Evolutionary conservation across 495 filamentous ascomycete genomes (phyloP).

Genomic region (Pyronema domesticum): DNA sequence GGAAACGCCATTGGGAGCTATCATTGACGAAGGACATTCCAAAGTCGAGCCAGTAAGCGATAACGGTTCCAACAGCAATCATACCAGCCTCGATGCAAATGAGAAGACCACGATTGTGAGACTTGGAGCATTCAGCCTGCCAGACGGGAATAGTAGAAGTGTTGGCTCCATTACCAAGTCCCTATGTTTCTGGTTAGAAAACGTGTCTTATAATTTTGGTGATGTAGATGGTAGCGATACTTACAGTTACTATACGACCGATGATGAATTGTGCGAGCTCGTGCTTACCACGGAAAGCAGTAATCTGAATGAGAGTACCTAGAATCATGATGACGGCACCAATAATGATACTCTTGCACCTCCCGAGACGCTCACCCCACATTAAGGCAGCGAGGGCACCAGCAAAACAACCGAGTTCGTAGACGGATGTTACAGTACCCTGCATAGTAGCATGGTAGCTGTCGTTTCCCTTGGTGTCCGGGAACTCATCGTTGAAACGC

Average conservation of each 20-base stretch:
- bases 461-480: constrained; percentile 30
- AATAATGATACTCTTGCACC: constrained; percentile 39
- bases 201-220: not conserved
- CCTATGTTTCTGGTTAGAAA: not conserved
- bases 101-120: constrained; percentile 27
- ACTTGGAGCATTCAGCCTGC: constrained; percentile 45
- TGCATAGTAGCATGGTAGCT: constrained; percentile 29
- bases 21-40: constrained; percentile 30
- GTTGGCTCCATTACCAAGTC: constrained; percentile 51
- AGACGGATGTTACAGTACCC: constrained; percentile 45
- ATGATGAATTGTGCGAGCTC: constrained; percentile 43
- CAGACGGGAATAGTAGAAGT: constrained; percentile 46
- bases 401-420: constrained; percentile 47
- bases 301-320: constrained; percentile 44
- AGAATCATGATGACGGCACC: constrained; percentile 42
- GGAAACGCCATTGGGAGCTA: constrained; percentile 31
- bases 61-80: constrained; percentile 25
- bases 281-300: constrained; percentile 31
- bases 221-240: constrained; percentile 5
- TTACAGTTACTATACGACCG: constrained; percentile 38
- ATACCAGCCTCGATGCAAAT: constrained; percentile 26
- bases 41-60: constrained; percentile 31
- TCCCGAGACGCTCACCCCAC: constrained; percentile 40
- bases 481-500: constrained; percentile 38
- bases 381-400: constrained; percentile 42